phyloP scores from a whole-genome alignment of 2,329 filamentous ascomycete species.

The Clathrospora elynae region DNA sequence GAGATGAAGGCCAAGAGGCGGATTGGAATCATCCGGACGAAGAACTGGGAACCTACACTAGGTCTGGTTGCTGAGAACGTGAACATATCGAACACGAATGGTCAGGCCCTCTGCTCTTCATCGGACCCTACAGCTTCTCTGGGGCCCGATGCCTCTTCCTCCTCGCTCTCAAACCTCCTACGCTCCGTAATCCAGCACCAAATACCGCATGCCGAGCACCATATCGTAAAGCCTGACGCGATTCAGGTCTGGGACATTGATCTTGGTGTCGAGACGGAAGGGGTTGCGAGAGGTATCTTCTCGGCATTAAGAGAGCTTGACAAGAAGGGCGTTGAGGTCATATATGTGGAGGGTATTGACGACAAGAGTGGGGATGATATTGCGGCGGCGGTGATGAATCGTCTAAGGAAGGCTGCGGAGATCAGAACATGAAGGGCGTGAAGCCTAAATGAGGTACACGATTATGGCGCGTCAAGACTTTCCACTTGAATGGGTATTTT shows the following conservation, averaged over 20 bases:
- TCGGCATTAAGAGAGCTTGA: constrained; percentile 86
- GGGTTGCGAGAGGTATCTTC: constrained; percentile 86
- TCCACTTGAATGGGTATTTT: neutral
- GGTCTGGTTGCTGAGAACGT: constrained; percentile 15
- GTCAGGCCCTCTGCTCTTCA: constrained; percentile 18
- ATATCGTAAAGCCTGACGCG: constrained; percentile 13
- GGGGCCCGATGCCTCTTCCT: neutral
- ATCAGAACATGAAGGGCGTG: constrained; percentile 25
- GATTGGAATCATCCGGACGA: constrained; percentile 51
- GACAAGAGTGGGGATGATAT: constrained; percentile 74
- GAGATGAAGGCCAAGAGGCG: constrained; percentile 38
- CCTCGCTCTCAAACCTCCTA: constrained; percentile 38
- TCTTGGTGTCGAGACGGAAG: constrained; percentile 71
- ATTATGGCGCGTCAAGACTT: neutral
- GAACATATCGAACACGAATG: constrained; percentile 4
- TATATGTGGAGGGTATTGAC: constrained; percentile 86
- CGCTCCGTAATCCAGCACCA: constrained; percentile 44
- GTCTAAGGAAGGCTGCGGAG: constrained; percentile 56
- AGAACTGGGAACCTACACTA: constrained; percentile 31
- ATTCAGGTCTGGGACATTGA: constrained; percentile 67
- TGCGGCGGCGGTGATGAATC: constrained; percentile 69
- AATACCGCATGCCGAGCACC: constrained; percentile 35
- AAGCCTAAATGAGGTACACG: neutral
- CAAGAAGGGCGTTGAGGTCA: constrained; percentile 74
- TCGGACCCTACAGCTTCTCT: neutral